Evolutionary conservation across 1,139 yeast genomes (phyloP).

Genomic region (Blastobotrys proliferans): DNA sequence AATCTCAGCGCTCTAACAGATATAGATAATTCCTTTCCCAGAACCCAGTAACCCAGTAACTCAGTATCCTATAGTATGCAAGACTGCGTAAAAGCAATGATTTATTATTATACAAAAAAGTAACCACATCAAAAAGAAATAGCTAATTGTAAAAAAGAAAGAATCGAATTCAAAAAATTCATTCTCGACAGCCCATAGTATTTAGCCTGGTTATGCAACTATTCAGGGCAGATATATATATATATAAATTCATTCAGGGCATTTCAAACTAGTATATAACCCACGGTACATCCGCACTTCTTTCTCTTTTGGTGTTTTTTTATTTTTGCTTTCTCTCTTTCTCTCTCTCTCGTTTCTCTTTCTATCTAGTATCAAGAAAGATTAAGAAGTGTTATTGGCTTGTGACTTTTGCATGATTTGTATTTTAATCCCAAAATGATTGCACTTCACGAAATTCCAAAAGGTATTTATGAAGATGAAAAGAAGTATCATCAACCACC

Average conservation of each 20-base stretch:
- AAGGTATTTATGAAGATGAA: constrained; percentile 8
- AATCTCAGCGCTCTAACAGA: too few relatives aligned
- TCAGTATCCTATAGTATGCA: too few relatives aligned
- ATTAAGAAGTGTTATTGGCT: neutral
- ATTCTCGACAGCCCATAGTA: too few relatives aligned
- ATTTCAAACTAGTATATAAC: neutral
- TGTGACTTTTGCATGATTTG: neutral
- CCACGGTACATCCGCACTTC: neutral
- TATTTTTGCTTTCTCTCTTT: neutral
- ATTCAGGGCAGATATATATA: too few relatives aligned
- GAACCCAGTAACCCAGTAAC: too few relatives aligned
- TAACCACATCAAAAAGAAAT: too few relatives aligned
- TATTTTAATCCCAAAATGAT: constrained; percentile 4
- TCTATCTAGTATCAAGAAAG: neutral
- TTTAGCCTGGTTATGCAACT: too few relatives aligned
- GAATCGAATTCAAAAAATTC: too few relatives aligned
- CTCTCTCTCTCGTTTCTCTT: neutral
- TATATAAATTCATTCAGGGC: neutral
- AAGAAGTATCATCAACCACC: constrained; percentile 16
- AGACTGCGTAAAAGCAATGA: too few relatives aligned
- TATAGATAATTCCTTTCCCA: too few relatives aligned
- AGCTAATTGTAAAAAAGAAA: too few relatives aligned
- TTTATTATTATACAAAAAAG: too few relatives aligned
- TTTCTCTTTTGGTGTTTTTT: neutral
- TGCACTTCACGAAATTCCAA: constrained; percentile 14